Percentiles rank a stretch among this genome's conserved stretches.
These are phyloP conservation scores for Hypoxylon lenormandii DNA, from an alignment of 495 filamentous ascomycete species.

Conservation along the genomic window DNA sequence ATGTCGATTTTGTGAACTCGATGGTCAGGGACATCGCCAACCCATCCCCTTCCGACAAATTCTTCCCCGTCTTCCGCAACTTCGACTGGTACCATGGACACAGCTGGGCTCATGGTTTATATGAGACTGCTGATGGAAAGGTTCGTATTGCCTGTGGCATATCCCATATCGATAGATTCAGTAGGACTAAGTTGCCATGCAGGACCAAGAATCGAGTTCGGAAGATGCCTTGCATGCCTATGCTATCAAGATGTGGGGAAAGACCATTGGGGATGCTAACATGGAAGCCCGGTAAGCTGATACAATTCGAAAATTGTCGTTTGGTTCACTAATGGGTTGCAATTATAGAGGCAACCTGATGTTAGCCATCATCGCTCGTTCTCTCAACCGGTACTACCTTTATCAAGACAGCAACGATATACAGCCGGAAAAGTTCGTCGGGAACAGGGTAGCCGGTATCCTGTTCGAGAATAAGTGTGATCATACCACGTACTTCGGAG, in stretches of 20 bases:
- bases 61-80: slow-evolving; percentile 84
- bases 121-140: slow-evolving; percentile 88
- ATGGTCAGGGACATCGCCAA: slow-evolving; percentile 84
- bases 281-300: slow-evolving; percentile 78
- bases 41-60: slow-evolving; percentile 73
- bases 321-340: slow-evolving; percentile 7
- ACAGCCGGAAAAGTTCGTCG: slow-evolving; percentile 80
- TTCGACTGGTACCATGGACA: slow-evolving; percentile 98
- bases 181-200: slow-evolving; percentile 20
- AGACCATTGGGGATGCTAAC: slow-evolving; percentile 74
- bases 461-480: slow-evolving; percentile 97
- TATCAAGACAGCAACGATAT: slow-evolving; percentile 75
- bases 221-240: slow-evolving; percentile 93
- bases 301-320: slow-evolving; percentile 1
- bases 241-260: slow-evolving; percentile 93
- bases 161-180: background rate
- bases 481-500: slow-evolving; percentile 93
- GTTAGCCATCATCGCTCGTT: slow-evolving; percentile 77
- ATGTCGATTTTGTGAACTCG: slow-evolving; percentile 83
- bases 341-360: slow-evolving; percentile 75
- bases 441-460: slow-evolving; percentile 90
- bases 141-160: slow-evolving; percentile 18
- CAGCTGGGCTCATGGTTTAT: slow-evolving; percentile 96
- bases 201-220: slow-evolving; percentile 87
- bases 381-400: slow-evolving; percentile 83